A percentile compares a stretch with the other conserved stretches of the same genome.
Evolutionary conservation across 129 eudicot species (phyloP).

Genomic region (Rutidosis leptorrhynchoides): DNA sequence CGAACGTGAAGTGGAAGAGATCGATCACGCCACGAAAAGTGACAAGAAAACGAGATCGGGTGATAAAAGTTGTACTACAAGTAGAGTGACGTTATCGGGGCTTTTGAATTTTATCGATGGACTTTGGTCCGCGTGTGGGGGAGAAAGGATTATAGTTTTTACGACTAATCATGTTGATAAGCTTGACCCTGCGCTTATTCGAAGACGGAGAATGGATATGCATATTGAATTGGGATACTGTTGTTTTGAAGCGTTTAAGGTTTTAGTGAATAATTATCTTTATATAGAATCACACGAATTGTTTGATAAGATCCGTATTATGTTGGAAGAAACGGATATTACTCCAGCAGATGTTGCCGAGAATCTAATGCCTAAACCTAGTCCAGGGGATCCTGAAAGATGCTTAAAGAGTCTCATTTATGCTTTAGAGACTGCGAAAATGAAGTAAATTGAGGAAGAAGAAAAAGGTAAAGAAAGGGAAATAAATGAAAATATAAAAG

Average conservation of each 20-base stretch:
- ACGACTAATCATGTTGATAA: constrained; percentile 37
- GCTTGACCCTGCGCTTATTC: constrained; percentile 34
- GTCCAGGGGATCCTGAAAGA: constrained; percentile 12
- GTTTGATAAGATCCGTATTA: constrained; percentile 27
- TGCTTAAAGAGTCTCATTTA: constrained; percentile 30
- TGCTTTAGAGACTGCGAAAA: constrained; percentile 24
- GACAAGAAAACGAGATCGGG: constrained; percentile 11
- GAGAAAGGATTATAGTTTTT: constrained; percentile 33
- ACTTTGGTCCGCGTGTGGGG: constrained; percentile 39
- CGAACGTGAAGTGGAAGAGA: constrained; percentile 24
- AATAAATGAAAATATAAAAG: not conserved
- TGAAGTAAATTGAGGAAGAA: not conserved
- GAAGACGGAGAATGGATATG: constrained; percentile 41
- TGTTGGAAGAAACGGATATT: constrained; percentile 37
- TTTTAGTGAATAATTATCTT: constrained; percentile 36
- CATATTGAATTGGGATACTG: constrained; percentile 37
- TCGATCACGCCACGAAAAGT: not conserved
- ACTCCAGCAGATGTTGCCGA: constrained; percentile 40
- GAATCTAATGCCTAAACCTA: constrained; percentile 34
- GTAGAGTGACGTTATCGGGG: constrained; percentile 36
- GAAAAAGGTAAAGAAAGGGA: not conserved
- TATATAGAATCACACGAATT: constrained; percentile 26
- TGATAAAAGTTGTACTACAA: constrained; percentile 13
- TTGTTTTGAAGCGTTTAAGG: constrained; percentile 38
- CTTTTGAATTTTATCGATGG: constrained; percentile 38